A percentile compares a stretch with the other conserved stretches of the same genome.
phyloP scores from a whole-genome alignment of 2,329 filamentous ascomycete species.

The Diaporthe destruens region DNA sequence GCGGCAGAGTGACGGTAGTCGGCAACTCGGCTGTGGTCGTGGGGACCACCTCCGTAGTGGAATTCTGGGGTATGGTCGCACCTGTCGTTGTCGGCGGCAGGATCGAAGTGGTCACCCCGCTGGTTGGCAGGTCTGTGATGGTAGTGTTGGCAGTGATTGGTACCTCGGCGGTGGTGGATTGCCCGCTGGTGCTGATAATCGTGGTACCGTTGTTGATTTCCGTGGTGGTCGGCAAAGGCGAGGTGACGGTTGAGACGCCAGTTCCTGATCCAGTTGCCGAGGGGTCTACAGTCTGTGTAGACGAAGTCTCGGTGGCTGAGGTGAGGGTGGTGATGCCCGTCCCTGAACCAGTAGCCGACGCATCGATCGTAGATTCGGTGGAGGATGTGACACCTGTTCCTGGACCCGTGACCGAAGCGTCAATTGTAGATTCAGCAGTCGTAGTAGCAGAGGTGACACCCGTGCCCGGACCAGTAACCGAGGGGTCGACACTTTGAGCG shows the following conservation, averaged over 20 bases:
- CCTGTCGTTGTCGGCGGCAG: slow-evolving; percentile 25
- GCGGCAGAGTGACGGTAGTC: slow-evolving; percentile 36
- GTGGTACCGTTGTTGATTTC: slow-evolving; percentile 16
- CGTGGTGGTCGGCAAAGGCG: slow-evolving; percentile 25
- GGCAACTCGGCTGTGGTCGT: slow-evolving; percentile 35
- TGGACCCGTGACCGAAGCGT: slow-evolving; percentile 28
- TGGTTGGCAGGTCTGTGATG: slow-evolving; percentile 22
- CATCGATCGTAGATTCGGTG: neutral
- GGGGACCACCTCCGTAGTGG: slow-evolving; percentile 37
- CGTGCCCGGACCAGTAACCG: slow-evolving; percentile 36
- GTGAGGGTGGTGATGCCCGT: slow-evolving; percentile 25
- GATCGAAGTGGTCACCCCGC: slow-evolving; percentile 23
- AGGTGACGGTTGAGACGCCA: slow-evolving; percentile 37
- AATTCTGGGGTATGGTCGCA: slow-evolving; percentile 35
- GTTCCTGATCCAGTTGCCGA: slow-evolving; percentile 35
- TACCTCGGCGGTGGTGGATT: slow-evolving; percentile 20
- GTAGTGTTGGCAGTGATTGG: slow-evolving; percentile 40
- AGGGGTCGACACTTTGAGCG: slow-evolving; percentile 41
- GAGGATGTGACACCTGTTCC: slow-evolving; percentile 24
- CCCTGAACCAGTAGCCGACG: slow-evolving; percentile 17
- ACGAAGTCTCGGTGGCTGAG: neutral
- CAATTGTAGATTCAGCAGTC: neutral
- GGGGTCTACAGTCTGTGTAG: slow-evolving; percentile 16
- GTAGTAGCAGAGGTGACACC: slow-evolving; percentile 19
- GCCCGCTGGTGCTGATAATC: slow-evolving; percentile 5